Evolutionary conservation across 1,139 yeast species (phyloP), one percentile per base, ranked within the genome.

Genomic region (Magnusiomyces paraingens): DNA sequence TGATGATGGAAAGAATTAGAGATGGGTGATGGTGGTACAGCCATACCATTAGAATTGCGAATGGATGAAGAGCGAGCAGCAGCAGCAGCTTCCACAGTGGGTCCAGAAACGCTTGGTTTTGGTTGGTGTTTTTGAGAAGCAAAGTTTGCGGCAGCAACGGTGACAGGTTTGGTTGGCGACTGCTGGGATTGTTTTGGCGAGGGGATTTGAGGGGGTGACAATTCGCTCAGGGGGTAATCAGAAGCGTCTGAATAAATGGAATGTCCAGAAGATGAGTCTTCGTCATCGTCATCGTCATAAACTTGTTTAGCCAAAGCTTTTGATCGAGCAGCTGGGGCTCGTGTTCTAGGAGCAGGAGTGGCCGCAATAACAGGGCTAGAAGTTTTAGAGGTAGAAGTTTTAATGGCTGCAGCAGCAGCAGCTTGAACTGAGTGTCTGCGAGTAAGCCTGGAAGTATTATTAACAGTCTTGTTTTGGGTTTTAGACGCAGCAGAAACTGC

Each of bases 171-270:
- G 15, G 29, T 11, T 20, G 22, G 26, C 15, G 32, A 22, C 29
- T 18, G 22, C 46, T n/a, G 26, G 10, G 15, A 32, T 43, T 18
- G 26, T 18, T 20, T 36, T 21, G 42, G 20, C 18, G 35, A 10
- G 18, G 22, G 50, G 42, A 20, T 41, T 47, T 29, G 38, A 21
- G 20, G 41, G 43, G 20, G 38, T 38, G 17, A 17, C 20, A 14
- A 44, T 26, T 26, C 20, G 47, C 36, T 26, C 32, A 52, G 26
- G 12, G 50, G 58, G 35, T 59, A 61, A 46, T 61, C 64, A 47
- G 56, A 59, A 11, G 65, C 65, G 41, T 63, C 66, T 10, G 66
- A 63, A 47, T 63, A 63, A 21, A 63, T 61, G 1, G 67, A 64
- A 39, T 61, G 56, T 10, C 66, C 66, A 20, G 61, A 56, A 29